Base-by-base conservation (phyloP, 2,329 filamentous ascomycete genomes). In the Sclerotinia spermophila region DNA sequence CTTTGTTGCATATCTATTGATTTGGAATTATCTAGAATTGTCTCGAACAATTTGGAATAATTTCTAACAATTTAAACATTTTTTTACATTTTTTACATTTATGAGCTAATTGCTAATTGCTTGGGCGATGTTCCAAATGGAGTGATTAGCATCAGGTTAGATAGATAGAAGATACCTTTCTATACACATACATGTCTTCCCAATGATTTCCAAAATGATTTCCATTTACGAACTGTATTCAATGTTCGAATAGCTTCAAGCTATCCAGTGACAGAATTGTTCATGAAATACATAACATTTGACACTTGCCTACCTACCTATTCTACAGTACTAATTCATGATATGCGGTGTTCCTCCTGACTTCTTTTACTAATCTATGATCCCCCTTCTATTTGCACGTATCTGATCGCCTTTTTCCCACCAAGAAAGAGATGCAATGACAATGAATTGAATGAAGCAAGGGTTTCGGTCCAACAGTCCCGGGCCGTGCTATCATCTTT, bases 11-110 rank as follows among this genome's bases (percentile, higher is more conserved):
- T 11, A 27, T 64, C 44, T 51, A 35, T 24, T 27, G 44, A 64
- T 64, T 64, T 64, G 45, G n/a, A 65, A 53, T 65, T 53, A 53
- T 65, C 33, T 65, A 33, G 42, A 64, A 48, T 48, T 19, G n/a
- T n/a, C 21, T 35, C 19, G 17, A 19, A 45, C 6, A 11, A 38
- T 48, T 48, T 64, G 30, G 30, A 30, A 48, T 64, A 17, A 48
- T 11, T 10, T 8, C 51, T 3, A 44, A n/a, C n/a, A 27, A 51
- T 51, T 51, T 11, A 33, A 64, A 38, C n/a, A n/a, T n/a, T n/a
- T n/a, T 19, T 51, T 19, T 4, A 64, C 11, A 51, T 38, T 27
- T 38, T 38, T 38, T 30, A 64, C 2, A 24, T 24, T 40, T 24
- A 27, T 24, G 33, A n/a, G 13, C 2, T 10, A n/a, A n/a, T n/a